phyloP scores from a whole-genome alignment of 331 rosid species.

The Malus hybrid region DNA sequence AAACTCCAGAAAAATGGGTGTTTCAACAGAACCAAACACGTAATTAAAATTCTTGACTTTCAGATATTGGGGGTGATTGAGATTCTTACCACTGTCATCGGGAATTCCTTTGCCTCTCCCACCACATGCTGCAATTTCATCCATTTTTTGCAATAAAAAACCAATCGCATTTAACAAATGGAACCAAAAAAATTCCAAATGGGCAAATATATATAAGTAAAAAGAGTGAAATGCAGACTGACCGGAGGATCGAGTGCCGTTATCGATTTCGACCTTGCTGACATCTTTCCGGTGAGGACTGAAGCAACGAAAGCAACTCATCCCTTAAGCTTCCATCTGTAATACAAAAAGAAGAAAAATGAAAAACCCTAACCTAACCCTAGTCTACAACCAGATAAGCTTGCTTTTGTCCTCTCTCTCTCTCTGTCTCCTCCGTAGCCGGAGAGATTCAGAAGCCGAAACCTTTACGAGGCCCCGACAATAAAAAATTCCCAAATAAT shows the following conservation, averaged over 20 bases:
- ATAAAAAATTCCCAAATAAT: neutral
- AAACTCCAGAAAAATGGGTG: neutral
- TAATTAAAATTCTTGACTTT: neutral
- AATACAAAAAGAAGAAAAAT: neutral
- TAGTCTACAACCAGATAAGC: neutral
- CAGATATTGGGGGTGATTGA: neutral
- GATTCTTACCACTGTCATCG: slow-evolving; percentile 22
- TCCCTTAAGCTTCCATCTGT: slow-evolving; percentile 24
- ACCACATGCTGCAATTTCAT: slow-evolving; percentile 39
- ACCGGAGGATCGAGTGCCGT: slow-evolving; percentile 63
- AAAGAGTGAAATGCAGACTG: neutral
- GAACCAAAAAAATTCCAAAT: neutral
- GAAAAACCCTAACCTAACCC: slow-evolving; percentile 1
- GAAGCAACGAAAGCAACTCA: slow-evolving; percentile 79
- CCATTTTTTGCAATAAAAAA: neutral
- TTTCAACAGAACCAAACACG: neutral
- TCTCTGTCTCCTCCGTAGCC: neutral
- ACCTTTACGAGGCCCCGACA: neutral
- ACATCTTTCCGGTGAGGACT: slow-evolving; percentile 52
- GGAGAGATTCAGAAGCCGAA: neutral
- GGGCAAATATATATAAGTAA: neutral
- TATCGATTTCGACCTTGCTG: slow-evolving; percentile 66
- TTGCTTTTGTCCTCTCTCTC: neutral
- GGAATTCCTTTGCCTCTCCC: slow-evolving; percentile 33
- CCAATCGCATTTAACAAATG: neutral